Percentiles rank a stretch among this genome's conserved stretches.
These are phyloP conservation scores for Clavispora phyllophila DNA, from an alignment of 805 yeast species.

Conservation along the genomic window DNA sequence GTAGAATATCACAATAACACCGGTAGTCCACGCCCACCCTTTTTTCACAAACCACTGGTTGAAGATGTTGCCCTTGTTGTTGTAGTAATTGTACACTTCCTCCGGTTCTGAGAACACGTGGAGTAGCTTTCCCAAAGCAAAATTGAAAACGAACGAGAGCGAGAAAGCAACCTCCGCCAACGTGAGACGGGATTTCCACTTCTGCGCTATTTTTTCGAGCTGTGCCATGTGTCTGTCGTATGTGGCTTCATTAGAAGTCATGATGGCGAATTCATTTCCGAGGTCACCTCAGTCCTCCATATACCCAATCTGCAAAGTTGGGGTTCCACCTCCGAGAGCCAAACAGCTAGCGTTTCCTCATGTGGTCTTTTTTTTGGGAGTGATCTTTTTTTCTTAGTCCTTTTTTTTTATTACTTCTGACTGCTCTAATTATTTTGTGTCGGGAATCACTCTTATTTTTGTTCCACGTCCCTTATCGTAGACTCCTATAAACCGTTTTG, in stretches of 20 bases:
- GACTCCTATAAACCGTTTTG: not conserved
- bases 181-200: slow-evolving; percentile 6
- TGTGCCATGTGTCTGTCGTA: slow-evolving; percentile 5
- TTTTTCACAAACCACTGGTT: slow-evolving; percentile 75
- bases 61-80: slow-evolving; percentile 62
- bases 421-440: too few species aligned
- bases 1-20: slow-evolving; percentile 25
- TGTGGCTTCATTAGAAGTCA: not conserved
- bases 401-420: too few species aligned
- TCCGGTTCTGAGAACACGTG: slow-evolving; percentile 41
- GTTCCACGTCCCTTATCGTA: not conserved
- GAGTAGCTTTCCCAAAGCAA: slow-evolving; percentile 49
- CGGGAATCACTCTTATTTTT: too few species aligned
- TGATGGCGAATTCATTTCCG: not conserved
- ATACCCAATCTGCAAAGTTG: not conserved
- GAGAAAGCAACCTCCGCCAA: slow-evolving; percentile 24
- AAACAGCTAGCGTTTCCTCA: too few species aligned
- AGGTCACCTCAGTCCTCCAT: not conserved
- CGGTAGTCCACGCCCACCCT: slow-evolving; percentile 90
- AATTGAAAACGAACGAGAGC: slow-evolving; percentile 34
- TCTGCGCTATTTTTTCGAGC: not conserved
- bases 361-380: too few species aligned
- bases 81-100: slow-evolving; percentile 45
- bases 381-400: too few species aligned
- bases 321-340: not conserved